Conservation (phyloP, 2,329 filamentous ascomycete genomes). For the Colletotrichum tropicicola region DNA sequence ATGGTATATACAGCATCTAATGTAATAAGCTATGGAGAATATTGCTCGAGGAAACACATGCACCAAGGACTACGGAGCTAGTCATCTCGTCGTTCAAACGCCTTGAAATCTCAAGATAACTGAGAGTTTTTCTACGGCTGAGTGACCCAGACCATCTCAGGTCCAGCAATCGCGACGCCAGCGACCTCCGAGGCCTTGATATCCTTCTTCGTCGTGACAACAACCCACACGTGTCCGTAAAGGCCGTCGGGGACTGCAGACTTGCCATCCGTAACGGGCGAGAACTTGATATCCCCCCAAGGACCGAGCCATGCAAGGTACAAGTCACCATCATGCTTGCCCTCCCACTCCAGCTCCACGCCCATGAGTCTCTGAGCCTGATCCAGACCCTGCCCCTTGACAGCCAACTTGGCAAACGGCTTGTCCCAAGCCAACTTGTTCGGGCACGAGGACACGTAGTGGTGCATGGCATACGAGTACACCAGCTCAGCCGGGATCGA, state of each 20-base stretch:
- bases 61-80: fast-evolving
- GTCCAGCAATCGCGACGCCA: constrained; percentile 41
- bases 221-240: constrained; percentile 46
- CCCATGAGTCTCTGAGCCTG: not conserved
- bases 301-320: constrained; percentile 47
- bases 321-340: constrained; percentile 33
- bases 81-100: too few species aligned
- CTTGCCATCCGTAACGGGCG: constrained; percentile 34
- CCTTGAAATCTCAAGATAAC: too few species aligned
- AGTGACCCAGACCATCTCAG: constrained; percentile 44
- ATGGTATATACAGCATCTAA: too few species aligned
- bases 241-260: constrained; percentile 40
- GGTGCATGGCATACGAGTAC: constrained; percentile 40
- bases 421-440: constrained; percentile 12
- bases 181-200: constrained; percentile 32
- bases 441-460: constrained; percentile 39
- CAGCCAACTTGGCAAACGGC: not conserved
- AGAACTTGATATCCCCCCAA: constrained; percentile 44
- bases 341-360: constrained; percentile 26
- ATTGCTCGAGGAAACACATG: too few species aligned
- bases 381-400: not conserved
- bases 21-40: too few species aligned
- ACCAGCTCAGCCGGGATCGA: constrained; percentile 41
- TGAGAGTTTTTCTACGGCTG: constrained; percentile 18
- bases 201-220: constrained; percentile 39